Evolutionary conservation across 805 yeast species (phyloP), one percentile per base, ranked within the genome.

Genomic region (Saccharomycopsis sp.): DNA sequence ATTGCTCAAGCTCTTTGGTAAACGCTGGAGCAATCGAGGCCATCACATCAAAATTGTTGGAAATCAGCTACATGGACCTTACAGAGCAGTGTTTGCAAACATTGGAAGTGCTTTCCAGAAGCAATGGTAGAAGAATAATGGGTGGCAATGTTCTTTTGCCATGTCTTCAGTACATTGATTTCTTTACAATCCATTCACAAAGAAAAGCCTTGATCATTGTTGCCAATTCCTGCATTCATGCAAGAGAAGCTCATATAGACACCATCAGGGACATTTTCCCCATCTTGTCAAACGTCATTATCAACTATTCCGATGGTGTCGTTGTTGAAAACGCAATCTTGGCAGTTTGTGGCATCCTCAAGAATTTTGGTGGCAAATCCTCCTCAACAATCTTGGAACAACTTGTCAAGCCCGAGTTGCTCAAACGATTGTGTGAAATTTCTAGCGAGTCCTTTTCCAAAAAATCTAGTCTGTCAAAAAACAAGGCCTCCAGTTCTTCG

Each of bases 21-120:
- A 64, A 69, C 16, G 73, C 73, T 13, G 80, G 80, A 30, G 80
- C 79, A 0, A 69, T 87, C 5, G 78, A 75, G 33, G 75, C 73
- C 0, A 64, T 92, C 19, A 73, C 80, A 49, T 62, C 67, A 4
- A 82, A 81, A 46, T 58, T 92, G 27, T 53, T 73, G 43, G 94
- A 85, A 48, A 79, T 89, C 13, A 75, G 77, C 41, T 88, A 75
- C 54, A 88, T 89, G 40, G 98, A 89, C 56, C 64, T 89, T 40
- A 94, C 95, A 0, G 98, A 89, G 55, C 96, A 88, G 59, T 86
- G 87, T 0, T 60, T 87, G 30, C 88, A 80, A 53, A 76, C 88
- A 0, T 61, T 81, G 34, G 88, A 80, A 53, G 65, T 73, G 56
- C 73, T 81, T 12, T 75, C 87, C 1, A 61, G 77, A 43, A 68